Evolutionary conservation across 2,329 filamentous ascomycete genomes (phyloP).

Genomic region (Colletotrichum sidae): DNA sequence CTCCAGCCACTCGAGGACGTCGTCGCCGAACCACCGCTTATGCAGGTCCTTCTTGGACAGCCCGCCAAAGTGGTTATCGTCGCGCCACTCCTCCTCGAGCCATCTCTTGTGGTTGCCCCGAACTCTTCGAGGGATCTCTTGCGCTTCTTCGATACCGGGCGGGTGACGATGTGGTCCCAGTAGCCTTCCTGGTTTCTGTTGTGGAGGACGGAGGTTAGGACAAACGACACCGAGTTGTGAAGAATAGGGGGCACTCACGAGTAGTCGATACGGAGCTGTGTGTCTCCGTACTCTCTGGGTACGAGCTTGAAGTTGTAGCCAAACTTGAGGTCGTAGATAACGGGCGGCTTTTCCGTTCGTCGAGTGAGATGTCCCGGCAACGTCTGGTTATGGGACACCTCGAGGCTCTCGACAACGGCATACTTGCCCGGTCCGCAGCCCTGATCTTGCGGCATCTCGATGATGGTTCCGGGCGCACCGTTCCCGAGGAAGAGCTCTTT

Average conservation of each 20-base stretch:
- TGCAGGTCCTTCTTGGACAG: slow-evolving; percentile 44
- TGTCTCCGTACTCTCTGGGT: slow-evolving; percentile 45
- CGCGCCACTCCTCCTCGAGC: slow-evolving; percentile 52
- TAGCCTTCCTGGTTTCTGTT: slow-evolving; percentile 50
- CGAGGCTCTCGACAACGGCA: slow-evolving; percentile 14
- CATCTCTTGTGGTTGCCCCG: slow-evolving; percentile 48
- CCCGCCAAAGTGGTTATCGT: slow-evolving; percentile 46
- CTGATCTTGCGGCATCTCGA: no score
- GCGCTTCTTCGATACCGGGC: not conserved
- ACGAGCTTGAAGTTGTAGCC: slow-evolving; percentile 53
- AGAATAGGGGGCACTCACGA: no score
- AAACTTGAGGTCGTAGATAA: slow-evolving; percentile 22
- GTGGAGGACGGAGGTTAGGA: no score
- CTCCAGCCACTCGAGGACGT: slow-evolving; percentile 46
- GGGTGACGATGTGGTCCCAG: slow-evolving; percentile 48
- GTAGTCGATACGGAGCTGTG: slow-evolving; percentile 53
- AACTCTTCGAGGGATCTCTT: slow-evolving; percentile 45
- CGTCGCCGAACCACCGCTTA: slow-evolving; percentile 50
- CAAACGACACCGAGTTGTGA: no score
- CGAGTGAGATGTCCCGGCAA: not conserved
- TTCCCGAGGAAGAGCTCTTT: not conserved
- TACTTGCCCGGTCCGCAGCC: slow-evolving; percentile 4
- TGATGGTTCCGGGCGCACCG: no score
- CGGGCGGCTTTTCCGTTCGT: not conserved
- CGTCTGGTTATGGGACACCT: no score